A percentile compares a stretch with the other conserved stretches of the same genome.
These are phyloP conservation scores for Austroboletus eburneus DNA, from an alignment of 768 basidiomycete genomes.

Conservation along the genomic window DNA sequence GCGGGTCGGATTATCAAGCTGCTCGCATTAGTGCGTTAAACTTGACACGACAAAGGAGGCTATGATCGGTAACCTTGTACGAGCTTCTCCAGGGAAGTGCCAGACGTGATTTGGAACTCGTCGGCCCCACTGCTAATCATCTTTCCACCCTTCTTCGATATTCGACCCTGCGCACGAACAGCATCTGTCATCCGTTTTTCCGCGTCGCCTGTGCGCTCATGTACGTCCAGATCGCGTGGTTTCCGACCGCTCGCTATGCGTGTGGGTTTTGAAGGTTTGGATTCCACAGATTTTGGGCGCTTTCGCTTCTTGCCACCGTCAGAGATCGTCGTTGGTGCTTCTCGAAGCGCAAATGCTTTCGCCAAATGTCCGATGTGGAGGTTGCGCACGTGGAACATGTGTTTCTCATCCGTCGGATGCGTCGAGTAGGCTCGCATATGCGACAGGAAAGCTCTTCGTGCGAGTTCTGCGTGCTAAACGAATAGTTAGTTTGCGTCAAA, in stretches of 20 bases:
- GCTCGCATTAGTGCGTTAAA: too few species aligned
- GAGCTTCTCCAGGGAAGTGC: conserved; percentile 58
- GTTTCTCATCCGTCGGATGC: conserved; percentile 92
- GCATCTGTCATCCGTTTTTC: conserved; percentile 84
- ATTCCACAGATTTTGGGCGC: not conserved
- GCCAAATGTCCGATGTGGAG: conserved; percentile 93
- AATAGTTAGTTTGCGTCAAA: conserved; percentile 1
- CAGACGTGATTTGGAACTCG: conserved; percentile 78
- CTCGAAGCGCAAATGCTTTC: conserved; percentile 87
- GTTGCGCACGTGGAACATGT: conserved; percentile 93
- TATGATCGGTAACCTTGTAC: conserved; percentile 29
- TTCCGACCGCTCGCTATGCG: conserved; percentile 18
- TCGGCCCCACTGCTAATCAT: conserved; percentile 62
- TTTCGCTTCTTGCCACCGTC: conserved; percentile 19
- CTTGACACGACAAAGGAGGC: not conserved
- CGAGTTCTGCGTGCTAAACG: conserved; percentile 72
- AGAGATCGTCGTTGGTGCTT: conserved; percentile 56
- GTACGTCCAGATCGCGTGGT: conserved; percentile 34
- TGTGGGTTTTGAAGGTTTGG: conserved; percentile 2
- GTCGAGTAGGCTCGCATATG: conserved; percentile 97
- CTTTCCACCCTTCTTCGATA: conserved; percentile 74
- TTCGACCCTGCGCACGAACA: conserved; percentile 77
- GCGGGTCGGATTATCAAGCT: too few species aligned
- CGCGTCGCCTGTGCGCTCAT: conserved; percentile 44
- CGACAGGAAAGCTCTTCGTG: conserved; percentile 84